A percentile compares a stretch with the other conserved stretches of the same genome.
Evolutionary conservation across 305 asterid genomes (phyloP).

Genomic region (Coffea humblotiana): DNA sequence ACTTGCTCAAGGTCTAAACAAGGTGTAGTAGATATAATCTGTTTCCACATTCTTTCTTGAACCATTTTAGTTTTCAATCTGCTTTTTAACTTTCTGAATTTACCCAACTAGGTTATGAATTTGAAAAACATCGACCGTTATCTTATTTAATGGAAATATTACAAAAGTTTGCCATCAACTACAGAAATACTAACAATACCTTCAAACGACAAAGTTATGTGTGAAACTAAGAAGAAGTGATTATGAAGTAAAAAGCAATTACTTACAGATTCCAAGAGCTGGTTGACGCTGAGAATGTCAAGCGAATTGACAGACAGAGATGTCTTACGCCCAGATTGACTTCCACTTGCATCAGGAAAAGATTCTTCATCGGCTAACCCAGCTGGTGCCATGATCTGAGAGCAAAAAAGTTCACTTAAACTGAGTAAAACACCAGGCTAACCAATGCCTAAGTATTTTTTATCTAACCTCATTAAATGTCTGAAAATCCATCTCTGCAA

Average conservation of each 20-base stretch:
- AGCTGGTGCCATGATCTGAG: slow-evolving; percentile 38
- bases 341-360: slow-evolving; percentile 41
- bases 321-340: slow-evolving; percentile 51
- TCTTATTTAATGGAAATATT: not conserved
- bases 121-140: not conserved
- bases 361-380: slow-evolving; percentile 41
- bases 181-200: not conserved
- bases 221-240: not conserved
- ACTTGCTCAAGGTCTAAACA: not conserved
- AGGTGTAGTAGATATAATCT: not conserved
- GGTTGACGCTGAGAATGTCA: slow-evolving; percentile 49
- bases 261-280: slow-evolving; percentile 57
- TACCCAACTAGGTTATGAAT: not conserved
- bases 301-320: slow-evolving; percentile 46
- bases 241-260: slow-evolving; percentile 7
- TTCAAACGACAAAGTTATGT: not conserved
- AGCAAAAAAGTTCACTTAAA: not conserved
- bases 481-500: slow-evolving; percentile 42
- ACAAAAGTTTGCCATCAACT: not conserved
- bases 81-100: not conserved
- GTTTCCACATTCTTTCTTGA: not conserved
- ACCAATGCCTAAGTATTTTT: not conserved
- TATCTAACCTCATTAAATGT: slow-evolving; percentile 43
- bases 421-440: not conserved
- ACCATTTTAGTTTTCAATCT: not conserved